Percentiles rank a stretch among this genome's conserved stretches.
Conservation (phyloP, 2,329 filamentous ascomycete species). For the Pseudocercospora cruenta region DNA sequence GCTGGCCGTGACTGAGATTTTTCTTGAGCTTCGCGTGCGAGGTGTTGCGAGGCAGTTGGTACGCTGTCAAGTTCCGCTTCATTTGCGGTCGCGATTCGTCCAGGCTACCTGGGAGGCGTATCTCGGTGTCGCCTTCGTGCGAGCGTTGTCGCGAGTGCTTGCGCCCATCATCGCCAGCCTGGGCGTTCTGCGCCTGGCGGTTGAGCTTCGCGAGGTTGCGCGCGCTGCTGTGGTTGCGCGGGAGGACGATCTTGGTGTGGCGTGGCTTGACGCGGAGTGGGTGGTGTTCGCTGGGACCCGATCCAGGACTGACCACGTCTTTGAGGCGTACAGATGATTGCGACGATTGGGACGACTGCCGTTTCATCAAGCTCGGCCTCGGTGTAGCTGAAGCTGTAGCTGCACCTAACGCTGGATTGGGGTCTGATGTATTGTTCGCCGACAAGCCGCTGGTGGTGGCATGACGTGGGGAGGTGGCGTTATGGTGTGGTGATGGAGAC, state of each 20-base stretch:
- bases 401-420: neutral
- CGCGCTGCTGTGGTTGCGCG: constrained; percentile 39
- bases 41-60: constrained; percentile 36
- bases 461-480: neutral
- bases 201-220: constrained; percentile 37
- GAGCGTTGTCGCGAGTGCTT: constrained; percentile 33
- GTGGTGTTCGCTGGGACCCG: constrained; percentile 31
- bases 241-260: constrained; percentile 38
- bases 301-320: constrained; percentile 32
- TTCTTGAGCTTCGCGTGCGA: constrained; percentile 41
- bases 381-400: constrained; percentile 7
- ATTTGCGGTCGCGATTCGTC: constrained; percentile 36
- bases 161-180: constrained; percentile 28
- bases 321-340: constrained; percentile 18
- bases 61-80: constrained; percentile 38
- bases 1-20: constrained; percentile 50
- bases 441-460: neutral
- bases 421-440: neutral
- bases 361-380: constrained; percentile 33
- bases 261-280: constrained; percentile 27
- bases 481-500: neutral
- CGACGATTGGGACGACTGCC: constrained; percentile 37
- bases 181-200: constrained; percentile 27
- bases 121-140: constrained; percentile 41
- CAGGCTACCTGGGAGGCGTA: constrained; percentile 39